Conservation (phyloP, 306 rosid genomes). For the Ochetophila trinervis region DNA sequence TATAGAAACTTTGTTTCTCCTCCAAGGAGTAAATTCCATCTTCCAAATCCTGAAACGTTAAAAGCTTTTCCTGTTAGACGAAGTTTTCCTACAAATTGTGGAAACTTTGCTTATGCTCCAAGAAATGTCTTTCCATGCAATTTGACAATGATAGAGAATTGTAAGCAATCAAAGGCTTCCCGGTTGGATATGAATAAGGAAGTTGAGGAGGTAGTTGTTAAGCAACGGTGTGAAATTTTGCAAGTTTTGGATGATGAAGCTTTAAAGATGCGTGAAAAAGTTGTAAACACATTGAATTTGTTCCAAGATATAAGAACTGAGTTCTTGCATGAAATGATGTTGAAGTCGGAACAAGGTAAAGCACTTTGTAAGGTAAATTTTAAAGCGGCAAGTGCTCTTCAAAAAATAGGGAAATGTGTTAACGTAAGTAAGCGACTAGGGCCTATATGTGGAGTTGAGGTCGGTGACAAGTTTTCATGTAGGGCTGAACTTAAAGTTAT, state of each 20-base stretch:
- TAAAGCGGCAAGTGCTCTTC: constrained; percentile 13
- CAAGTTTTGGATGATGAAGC: constrained; percentile 1
- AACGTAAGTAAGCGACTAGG: constrained; percentile 26
- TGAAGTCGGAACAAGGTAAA: not conserved
- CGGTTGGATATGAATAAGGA: not conserved
- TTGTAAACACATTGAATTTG: constrained; percentile 17
- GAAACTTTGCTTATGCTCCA: not conserved
- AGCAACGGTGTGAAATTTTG: not conserved
- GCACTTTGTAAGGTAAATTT: not conserved
- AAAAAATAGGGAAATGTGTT: constrained; percentile 1
- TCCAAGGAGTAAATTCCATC: not conserved
- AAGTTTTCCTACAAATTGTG: not conserved
- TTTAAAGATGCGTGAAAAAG: constrained; percentile 5
- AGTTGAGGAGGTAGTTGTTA: not conserved
- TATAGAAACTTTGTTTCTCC: too few relatives aligned
- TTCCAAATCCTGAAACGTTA: not conserved
- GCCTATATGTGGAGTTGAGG: constrained; percentile 29
- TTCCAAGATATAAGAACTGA: constrained; percentile 1
- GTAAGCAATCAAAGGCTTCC: not conserved
- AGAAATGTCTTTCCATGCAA: not conserved
- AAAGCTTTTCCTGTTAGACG: too few relatives aligned
- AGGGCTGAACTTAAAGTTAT: constrained; percentile 33
- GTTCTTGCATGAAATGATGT: not conserved
- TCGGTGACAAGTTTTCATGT: constrained; percentile 36
- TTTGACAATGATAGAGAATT: not conserved